Evolutionary conservation across 352 stramenopile species (phyloP).

Genomic region (Blastocystis sp.): DNA sequence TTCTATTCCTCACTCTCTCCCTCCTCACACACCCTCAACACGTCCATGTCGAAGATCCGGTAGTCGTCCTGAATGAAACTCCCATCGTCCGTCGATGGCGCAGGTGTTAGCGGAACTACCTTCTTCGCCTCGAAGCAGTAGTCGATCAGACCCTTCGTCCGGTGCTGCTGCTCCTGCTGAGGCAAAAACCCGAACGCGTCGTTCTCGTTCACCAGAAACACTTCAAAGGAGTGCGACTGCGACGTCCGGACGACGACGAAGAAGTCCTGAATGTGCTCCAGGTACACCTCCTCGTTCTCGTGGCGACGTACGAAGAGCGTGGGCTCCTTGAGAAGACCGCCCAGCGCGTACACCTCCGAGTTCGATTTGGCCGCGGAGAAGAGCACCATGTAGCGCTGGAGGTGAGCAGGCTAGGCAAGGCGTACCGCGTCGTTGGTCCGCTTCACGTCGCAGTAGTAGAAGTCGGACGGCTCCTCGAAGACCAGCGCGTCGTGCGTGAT

Average conservation of each 20-base stretch:
- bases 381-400: conserved; percentile 47
- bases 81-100: not conserved
- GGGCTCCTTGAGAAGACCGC: not conserved
- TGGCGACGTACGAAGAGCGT: conserved; percentile 25
- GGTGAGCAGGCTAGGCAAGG: too few relatives aligned
- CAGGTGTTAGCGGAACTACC: conserved; percentile 18
- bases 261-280: conserved; percentile 69
- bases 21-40: conserved; percentile 4
- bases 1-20: not conserved
- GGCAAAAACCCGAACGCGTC: conserved; percentile 18
- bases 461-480: conserved; percentile 47
- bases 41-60: conserved; percentile 65
- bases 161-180: not conserved
- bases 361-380: conserved; percentile 37
- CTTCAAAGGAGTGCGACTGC: conserved; percentile 21
- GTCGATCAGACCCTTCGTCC: conserved; percentile 50
- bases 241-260: conserved; percentile 43
- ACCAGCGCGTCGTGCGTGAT: conserved; percentile 37
- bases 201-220: conserved; percentile 66
- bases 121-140: conserved; percentile 42
- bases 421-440: conserved; percentile 54
- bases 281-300: conserved; percentile 16
- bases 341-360: conserved; percentile 35
- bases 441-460: conserved; percentile 70
- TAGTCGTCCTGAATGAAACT: conserved; percentile 15